Evolutionary conservation across 2,329 filamentous ascomycete genomes (phyloP).

Genomic region (Lasiodiplodia sp.): DNA sequence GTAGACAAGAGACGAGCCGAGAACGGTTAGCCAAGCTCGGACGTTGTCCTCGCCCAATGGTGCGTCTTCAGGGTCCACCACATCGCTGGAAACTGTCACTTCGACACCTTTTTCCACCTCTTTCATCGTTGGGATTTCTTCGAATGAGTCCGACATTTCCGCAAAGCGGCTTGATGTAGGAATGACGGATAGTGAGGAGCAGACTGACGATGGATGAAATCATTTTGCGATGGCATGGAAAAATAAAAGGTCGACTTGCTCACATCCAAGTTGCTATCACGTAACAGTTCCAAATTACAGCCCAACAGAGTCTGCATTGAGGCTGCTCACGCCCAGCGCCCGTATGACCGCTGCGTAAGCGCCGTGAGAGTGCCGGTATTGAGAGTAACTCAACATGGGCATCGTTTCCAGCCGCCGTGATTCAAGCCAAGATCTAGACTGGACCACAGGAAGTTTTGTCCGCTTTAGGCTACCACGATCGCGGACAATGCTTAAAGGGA

Average conservation of each 20-base stretch:
- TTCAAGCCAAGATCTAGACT: conserved; percentile 5
- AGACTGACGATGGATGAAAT: not conserved
- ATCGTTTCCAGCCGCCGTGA: not conserved
- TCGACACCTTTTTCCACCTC: conserved; percentile 9
- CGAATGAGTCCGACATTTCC: too few species aligned
- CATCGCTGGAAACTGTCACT: not conserved
- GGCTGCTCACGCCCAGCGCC: not conserved
- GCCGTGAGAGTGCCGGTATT: conserved; percentile 4
- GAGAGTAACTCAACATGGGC: not conserved
- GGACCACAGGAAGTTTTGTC: conserved; percentile 21
- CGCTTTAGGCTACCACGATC: conserved; percentile 1
- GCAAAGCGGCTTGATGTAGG: not conserved
- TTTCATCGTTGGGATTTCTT: not conserved
- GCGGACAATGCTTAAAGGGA: not conserved
- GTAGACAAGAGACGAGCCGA: conserved; percentile 14
- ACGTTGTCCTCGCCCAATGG: conserved; percentile 7
- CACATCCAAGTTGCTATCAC: not conserved
- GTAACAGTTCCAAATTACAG: not conserved
- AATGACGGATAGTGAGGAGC: not conserved
- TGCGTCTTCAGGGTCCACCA: not conserved
- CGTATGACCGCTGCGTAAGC: not conserved
- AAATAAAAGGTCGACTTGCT: not conserved
- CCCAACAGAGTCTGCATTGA: not conserved
- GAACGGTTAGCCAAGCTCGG: conserved; percentile 21
- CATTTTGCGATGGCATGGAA: not conserved